These are phyloP conservation scores for Phytophthora sp. DNA, from an alignment of 352 stramenopile genomes.

Conservation along the genomic window DNA sequence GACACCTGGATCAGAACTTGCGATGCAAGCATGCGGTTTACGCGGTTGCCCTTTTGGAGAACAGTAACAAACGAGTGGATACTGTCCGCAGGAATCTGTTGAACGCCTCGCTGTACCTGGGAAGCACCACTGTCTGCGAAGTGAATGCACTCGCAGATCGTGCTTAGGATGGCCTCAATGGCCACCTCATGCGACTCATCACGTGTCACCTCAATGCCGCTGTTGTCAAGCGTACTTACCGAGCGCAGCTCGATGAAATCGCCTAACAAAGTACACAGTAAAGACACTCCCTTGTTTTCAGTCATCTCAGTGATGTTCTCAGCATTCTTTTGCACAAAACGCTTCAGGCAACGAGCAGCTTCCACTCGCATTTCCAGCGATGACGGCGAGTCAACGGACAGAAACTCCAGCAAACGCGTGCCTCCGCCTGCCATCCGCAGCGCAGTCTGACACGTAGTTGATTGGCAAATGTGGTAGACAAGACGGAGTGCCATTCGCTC, in stretches of 20 bases:
- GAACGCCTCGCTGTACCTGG: slow-evolving; percentile 40
- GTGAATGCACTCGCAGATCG: slow-evolving; percentile 78
- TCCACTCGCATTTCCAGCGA: slow-evolving; percentile 68
- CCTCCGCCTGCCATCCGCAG: slow-evolving; percentile 67
- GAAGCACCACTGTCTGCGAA: slow-evolving; percentile 47
- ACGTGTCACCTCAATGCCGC: slow-evolving; percentile 18
- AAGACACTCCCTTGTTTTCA: slow-evolving; percentile 51
- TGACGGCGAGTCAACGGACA: slow-evolving; percentile 55
- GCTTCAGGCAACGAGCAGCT: slow-evolving; percentile 71
- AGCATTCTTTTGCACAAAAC: slow-evolving; percentile 74
- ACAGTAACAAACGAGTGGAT: slow-evolving; percentile 72
- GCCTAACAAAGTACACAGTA: slow-evolving; percentile 59
- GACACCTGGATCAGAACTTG: slow-evolving; percentile 73
- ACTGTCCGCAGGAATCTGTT: slow-evolving; percentile 57
- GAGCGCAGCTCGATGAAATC: slow-evolving; percentile 63
- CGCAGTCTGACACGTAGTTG: slow-evolving; percentile 64
- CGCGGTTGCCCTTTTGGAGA: slow-evolving; percentile 59
- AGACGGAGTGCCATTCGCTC: slow-evolving; percentile 75
- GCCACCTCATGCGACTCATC: slow-evolving; percentile 71
- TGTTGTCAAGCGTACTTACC: slow-evolving; percentile 27
- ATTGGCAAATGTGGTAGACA: slow-evolving; percentile 80
- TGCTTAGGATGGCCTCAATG: slow-evolving; percentile 78
- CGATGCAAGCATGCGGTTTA: slow-evolving; percentile 75
- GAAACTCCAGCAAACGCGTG: slow-evolving; percentile 57
- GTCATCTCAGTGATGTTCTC: slow-evolving; percentile 77